These are phyloP conservation scores for Sarcodon aspratus DNA, from an alignment of 768 basidiomycete genomes.

Conservation along the genomic window DNA sequence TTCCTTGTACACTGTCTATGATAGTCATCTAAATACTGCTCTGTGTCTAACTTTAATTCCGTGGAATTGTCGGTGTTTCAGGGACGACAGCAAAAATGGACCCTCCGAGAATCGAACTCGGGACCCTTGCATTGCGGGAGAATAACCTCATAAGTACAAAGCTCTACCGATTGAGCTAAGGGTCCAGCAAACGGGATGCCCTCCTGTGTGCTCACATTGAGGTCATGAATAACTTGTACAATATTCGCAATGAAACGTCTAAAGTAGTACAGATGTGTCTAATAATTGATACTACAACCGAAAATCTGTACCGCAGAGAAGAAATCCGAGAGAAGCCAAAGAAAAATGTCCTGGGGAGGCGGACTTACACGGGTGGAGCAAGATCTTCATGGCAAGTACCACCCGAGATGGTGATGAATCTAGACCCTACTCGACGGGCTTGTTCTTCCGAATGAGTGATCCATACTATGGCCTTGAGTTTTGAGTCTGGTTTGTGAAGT, in stretches of 20 bases:
- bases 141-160: slow-evolving; percentile 49
- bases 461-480: slow-evolving; percentile 71
- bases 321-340: no score
- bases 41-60: neutral
- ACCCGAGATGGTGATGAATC: slow-evolving; percentile 36
- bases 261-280: no score
- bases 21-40: neutral
- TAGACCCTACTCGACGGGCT: slow-evolving; percentile 59
- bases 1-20: neutral
- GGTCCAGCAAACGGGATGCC: slow-evolving; percentile 16
- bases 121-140: slow-evolving; percentile 42
- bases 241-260: no score
- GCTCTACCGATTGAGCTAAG: slow-evolving; percentile 55
- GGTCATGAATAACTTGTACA: no score
- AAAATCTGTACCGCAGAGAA: no score
- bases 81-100: slow-evolving; percentile 18
- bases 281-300: no score
- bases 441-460: slow-evolving; percentile 85
- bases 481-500: slow-evolving; percentile 33
- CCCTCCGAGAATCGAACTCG: slow-evolving; percentile 55
- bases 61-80: neutral
- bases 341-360: no score
- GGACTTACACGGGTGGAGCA: neutral
- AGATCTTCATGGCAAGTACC: slow-evolving; percentile 15
- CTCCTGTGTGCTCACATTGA: neutral